Conservation (phyloP, 179 eudicot genomes). For the Nepenthes alata region DNA sequence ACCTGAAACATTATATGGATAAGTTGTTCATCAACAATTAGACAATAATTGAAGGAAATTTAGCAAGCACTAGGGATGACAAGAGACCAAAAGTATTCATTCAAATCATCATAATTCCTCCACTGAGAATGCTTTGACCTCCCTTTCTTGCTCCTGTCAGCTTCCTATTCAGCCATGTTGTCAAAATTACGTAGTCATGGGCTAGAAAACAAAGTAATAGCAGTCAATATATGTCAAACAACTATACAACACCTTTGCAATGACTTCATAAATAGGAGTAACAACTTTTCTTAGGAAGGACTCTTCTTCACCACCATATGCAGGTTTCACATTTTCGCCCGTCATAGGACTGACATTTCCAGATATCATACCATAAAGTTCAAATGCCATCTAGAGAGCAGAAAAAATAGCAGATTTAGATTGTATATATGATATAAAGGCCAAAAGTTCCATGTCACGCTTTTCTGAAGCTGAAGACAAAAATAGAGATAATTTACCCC, state of each 20-base stretch:
- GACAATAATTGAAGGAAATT: background rate
- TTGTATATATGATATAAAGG: background rate
- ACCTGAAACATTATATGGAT: constrained; percentile 31
- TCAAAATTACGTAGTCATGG: background rate
- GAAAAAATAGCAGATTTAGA: background rate
- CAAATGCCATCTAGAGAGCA: constrained; percentile 76
- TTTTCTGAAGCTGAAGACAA: background rate
- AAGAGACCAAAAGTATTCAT: constrained; percentile 83
- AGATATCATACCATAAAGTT: constrained; percentile 92
- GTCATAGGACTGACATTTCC: constrained; percentile 96
- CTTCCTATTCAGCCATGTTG: constrained; percentile 42
- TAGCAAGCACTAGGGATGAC: constrained; percentile 1
- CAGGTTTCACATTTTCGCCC: constrained; percentile 94
- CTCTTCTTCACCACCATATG: constrained; percentile 89
- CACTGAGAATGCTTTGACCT: constrained; percentile 86
- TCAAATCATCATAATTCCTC: constrained; percentile 95
- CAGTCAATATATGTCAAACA: background rate
- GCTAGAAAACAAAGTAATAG: constrained; percentile 1
- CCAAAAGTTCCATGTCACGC: background rate
- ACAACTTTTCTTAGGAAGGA: constrained; percentile 77
- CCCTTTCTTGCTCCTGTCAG: constrained; percentile 63
- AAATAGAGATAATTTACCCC: background rate
- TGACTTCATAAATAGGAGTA: constrained; percentile 74
- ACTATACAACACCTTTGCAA: constrained; percentile 41
- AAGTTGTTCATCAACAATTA: background rate